Base-by-base conservation (phyloP, 257 asterid species). In the Henckelia pumila region DNA sequence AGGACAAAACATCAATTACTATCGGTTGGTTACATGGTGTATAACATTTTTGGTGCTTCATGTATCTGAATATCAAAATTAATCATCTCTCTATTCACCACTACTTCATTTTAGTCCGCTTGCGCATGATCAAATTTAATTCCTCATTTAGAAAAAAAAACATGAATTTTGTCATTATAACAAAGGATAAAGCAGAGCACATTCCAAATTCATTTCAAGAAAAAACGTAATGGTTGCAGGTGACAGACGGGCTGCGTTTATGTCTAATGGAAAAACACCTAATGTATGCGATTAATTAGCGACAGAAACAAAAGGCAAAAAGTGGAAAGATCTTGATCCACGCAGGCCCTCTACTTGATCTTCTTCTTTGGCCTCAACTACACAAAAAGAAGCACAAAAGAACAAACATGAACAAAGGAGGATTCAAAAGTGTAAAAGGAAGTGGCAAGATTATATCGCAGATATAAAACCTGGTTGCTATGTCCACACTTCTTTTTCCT, bases 401-500 rank as follows among this genome's bases (percentile, higher is more conserved):
- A 40, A 40, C 50, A 40, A 40, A 40, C n/a, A 62, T 20, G 32
- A 35, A 20, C 1, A 62, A n/a, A 0, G 8, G 16, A 3, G 53
- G 53, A 5, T 14, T 16, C 1, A 47, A 16, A 47, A 47, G 55
- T 16, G 20, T 47, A 47, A 5, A 47, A 40, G 17, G n/a, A 13
- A 40, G 59, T 55, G 24, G 14, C 60, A 56, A 20, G 7, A 56
- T 56, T 20, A 20, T 24, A 24, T 20, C 61, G 21, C 17, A 21
- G 13, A 30, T 61, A 63, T 5, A 35, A 35, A 4, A 66, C 70
- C 75, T 68, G 76, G 22, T 71, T 63, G 55, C 78, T 73, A 67
- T 78, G 85, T 1, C 85, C 84, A 62, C 85, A 80, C 72, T 83
- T 83, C 80, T 83, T 83, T 17, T 83, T 80, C 72, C 88, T 68